These are phyloP conservation scores for Globisporangium heterothallicum DNA, from an alignment of 352 stramenopile species.

Conservation along the genomic window DNA sequence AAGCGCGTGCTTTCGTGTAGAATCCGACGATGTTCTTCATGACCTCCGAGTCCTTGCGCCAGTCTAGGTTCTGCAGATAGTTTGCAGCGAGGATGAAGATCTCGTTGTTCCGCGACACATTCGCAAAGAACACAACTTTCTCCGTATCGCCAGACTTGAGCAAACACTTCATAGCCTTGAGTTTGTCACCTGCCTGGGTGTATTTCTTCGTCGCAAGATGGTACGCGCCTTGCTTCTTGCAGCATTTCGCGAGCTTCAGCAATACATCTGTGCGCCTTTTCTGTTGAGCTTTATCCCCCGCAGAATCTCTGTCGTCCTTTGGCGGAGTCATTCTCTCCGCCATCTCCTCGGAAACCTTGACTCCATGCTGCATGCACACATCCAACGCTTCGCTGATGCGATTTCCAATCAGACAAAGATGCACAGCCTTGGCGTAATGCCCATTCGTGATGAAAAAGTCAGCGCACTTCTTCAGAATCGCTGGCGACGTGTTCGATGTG, in stretches of 20 bases:
- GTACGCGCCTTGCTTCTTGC: constrained; percentile 90
- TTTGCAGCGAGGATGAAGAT: constrained; percentile 95
- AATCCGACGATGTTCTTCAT: constrained; percentile 93
- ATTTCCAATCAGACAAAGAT: constrained; percentile 77
- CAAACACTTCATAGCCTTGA: constrained; percentile 94
- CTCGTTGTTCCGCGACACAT: constrained; percentile 87
- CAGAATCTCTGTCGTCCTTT: constrained; percentile 54
- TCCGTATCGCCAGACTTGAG: constrained; percentile 94
- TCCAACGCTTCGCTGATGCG: constrained; percentile 81
- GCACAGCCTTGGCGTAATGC: constrained; percentile 90
- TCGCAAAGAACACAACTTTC: constrained; percentile 94
- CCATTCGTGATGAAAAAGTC: constrained; percentile 92
- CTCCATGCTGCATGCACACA: constrained; percentile 85
- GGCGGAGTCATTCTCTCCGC: constrained; percentile 89
- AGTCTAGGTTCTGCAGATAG: constrained; percentile 94
- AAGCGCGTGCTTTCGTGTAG: constrained; percentile 93
- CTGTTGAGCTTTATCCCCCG: constrained; percentile 30
- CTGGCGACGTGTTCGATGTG: constrained; percentile 53
- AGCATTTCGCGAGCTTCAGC: constrained; percentile 88
- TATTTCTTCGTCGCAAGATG: constrained; percentile 95
- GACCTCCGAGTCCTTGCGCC: constrained; percentile 85
- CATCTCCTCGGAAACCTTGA: constrained; percentile 90
- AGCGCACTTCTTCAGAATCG: constrained; percentile 86
- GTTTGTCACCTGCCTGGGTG: constrained; percentile 89
- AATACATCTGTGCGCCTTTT: constrained; percentile 81